Evolutionary conservation across 164 flowering plant genomes (phyloP), one percentile per base, ranked within the genome.

Genomic region (Chloranthus sessilifolius): DNA sequence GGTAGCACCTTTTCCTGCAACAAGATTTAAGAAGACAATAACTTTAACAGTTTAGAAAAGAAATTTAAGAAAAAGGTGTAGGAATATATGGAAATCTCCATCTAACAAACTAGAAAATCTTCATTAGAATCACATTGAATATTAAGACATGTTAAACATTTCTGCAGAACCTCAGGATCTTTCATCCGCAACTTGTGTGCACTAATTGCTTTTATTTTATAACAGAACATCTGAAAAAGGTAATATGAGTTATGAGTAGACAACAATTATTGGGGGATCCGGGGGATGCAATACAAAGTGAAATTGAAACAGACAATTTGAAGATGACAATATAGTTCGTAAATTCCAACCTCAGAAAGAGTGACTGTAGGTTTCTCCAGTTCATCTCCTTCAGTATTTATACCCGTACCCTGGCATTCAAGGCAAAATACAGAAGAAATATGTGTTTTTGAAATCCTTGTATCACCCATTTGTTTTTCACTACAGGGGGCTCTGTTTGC

Each of bases 371-470:
- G 81, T 9, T 55, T 70, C 75, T 89, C 86, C 50, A 77, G 65
- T 23, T 77, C 68, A 63, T 76, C 83, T 52, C 78, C 86, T 45
- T 72, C 72, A 53, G 75, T 36, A 23, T 42, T 19, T 16, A 69
- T 41, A 23, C 99, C 97, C 56, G 88, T 79, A 6, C 97, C 95
- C 55, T 86, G 97, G 68, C 99, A 94, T 53, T 82, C 96, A 3
- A 97, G 95, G 56, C 99, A 94, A 66, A 94, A 77, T 14, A 78
- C 79, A 48, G 73, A 80, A 56, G 41, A 38, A 15, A 81, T 67
- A 23, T 51, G 72, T 37, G 50, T 35, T 36, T 19, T 47, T n/a
- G n/a, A n/a, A n/a, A n/a, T n/a, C 14, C 15, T n/a, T n/a, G n/a
- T 11, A 50, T 42, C 62, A 25, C 40, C 59, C 48, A 50, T 59